Base-by-base conservation (phyloP, 2,329 filamentous ascomycete species). In the Paracorniculantispora psalliotae region DNA sequence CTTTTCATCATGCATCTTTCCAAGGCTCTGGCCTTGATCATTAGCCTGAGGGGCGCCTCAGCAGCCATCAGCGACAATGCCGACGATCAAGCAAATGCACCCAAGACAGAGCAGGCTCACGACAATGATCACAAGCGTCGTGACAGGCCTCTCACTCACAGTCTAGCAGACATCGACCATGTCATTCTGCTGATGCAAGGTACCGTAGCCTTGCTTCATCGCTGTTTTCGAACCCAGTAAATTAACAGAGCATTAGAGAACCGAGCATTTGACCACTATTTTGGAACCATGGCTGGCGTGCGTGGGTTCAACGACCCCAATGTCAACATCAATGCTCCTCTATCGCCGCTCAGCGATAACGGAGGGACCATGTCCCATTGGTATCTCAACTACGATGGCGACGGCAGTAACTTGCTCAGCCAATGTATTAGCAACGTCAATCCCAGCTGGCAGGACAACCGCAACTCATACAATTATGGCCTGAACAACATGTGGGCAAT, bases 111-210 rank as follows among this genome's bases (percentile, higher is more conserved):
- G 12, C 10, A 23, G 10, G 19, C 4, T 9, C 33, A 37, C 33
- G 17, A 37, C 12, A 37, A 37, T 12, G 33, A 37, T 15, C 3
- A 9, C 33, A 37, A 37, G 33, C 33, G 33, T 37, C 41, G 21
- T 21, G 41, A 44, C 19, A 44, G 41, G 25, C 41, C 41, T 44
- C 41, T 44, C 41, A 44, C 41, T 21, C 41, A 13, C 4, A 13
- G 9, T 3, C 21, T 25, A 12, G 19, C 19, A 4, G 7, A 23
- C 1, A 79, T 83, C 59, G 74, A 83, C 25, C 81, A 84, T 79
- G 80, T 83, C 28, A 75, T 83, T 12, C 75, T 83, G 10, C 82
- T 83, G 68, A 83, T 83, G 80, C 80, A 82, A 64, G 79, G 68
- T 69, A 37, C 4, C 4, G 4, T 15, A 37, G 49, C 51, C 23